A percentile compares a stretch with the other conserved stretches of the same genome.
These are phyloP conservation scores for Letharia lupina DNA, from an alignment of 495 filamentous ascomycete genomes.

Conservation along the genomic window DNA sequence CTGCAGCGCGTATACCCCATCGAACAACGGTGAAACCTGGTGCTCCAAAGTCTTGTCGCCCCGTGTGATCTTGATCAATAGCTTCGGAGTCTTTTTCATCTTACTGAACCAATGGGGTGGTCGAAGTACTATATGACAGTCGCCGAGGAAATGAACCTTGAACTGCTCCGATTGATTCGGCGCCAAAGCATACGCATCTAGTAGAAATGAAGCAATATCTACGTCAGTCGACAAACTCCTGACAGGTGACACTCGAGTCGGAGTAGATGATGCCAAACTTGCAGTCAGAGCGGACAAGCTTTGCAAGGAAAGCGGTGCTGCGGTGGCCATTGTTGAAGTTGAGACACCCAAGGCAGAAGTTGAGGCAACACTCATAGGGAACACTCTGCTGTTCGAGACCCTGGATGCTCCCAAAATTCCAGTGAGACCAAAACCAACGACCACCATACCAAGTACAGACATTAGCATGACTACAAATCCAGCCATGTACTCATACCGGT, in stretches of 20 bases:
- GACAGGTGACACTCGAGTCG: slow-evolving; percentile 18
- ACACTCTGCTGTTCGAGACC: slow-evolving; percentile 15
- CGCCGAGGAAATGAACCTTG: slow-evolving; percentile 54
- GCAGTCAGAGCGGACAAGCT: slow-evolving; percentile 15
- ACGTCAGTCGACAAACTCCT: slow-evolving; percentile 25
- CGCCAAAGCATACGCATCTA: slow-evolving; percentile 27
- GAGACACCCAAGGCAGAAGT: slow-evolving; percentile 20
- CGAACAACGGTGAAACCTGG: slow-evolving; percentile 45
- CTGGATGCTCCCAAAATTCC: slow-evolving; percentile 14
- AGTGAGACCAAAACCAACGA: slow-evolving; percentile 9
- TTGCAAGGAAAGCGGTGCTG: slow-evolving; percentile 9
- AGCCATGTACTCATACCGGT: slow-evolving; percentile 11
- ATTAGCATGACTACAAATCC: slow-evolving; percentile 7
- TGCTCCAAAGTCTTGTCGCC: slow-evolving; percentile 37
- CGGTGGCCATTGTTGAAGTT: slow-evolving; percentile 16
- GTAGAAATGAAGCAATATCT: slow-evolving; percentile 28
- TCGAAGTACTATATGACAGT: slow-evolving; percentile 52
- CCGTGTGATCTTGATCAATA: slow-evolving; percentile 46
- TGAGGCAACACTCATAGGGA: slow-evolving; percentile 8
- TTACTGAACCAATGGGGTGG: slow-evolving; percentile 43
- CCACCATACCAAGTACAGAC: slow-evolving; percentile 3
- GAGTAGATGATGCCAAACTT: slow-evolving; percentile 23
- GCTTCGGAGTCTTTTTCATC: slow-evolving; percentile 41
- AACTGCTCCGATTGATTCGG: slow-evolving; percentile 40
- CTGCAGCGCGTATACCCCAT: slow-evolving; percentile 51